Percentiles rank a stretch among this genome's conserved stretches.
Evolutionary conservation across 306 rosid genomes (phyloP).

Genomic region (Vicia sativa): DNA sequence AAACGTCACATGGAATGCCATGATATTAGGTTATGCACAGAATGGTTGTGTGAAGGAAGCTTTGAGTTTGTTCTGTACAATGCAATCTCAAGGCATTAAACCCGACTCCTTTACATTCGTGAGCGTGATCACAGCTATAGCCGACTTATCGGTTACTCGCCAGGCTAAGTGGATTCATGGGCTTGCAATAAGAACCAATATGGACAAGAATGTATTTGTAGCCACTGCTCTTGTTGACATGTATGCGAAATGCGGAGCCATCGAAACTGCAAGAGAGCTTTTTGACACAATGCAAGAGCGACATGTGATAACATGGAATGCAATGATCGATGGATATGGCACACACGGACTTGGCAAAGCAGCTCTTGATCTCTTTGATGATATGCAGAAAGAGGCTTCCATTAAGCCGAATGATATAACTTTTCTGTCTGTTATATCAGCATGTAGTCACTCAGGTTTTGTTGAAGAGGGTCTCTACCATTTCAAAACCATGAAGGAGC

Average conservation of each 20-base stretch:
- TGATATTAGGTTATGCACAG: slow-evolving; percentile 89
- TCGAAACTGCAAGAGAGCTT: slow-evolving; percentile 69
- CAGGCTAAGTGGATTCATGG: slow-evolving; percentile 98
- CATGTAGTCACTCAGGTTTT: slow-evolving; percentile 86
- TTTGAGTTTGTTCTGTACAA: slow-evolving; percentile 60
- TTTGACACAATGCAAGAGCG: slow-evolving; percentile 77
- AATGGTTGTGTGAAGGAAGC: slow-evolving; percentile 69
- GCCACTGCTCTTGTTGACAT: slow-evolving; percentile 83
- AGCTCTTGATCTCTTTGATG: slow-evolving; percentile 62
- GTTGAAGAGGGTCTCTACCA: slow-evolving; percentile 71
- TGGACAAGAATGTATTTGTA: slow-evolving; percentile 72
- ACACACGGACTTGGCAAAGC: slow-evolving; percentile 79
- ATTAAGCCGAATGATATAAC: slow-evolving; percentile 68
- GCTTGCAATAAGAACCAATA: slow-evolving; percentile 63
- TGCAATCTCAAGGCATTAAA: slow-evolving; percentile 62
- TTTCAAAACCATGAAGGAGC: slow-evolving; percentile 68
- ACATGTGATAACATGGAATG: slow-evolving; percentile 87
- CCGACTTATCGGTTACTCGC: slow-evolving; percentile 77
- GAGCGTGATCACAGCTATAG: slow-evolving; percentile 78
- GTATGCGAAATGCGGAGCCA: slow-evolving; percentile 80
- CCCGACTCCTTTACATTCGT: slow-evolving; percentile 89
- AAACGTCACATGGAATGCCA: slow-evolving; percentile 84
- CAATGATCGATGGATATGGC: slow-evolving; percentile 93
- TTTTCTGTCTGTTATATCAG: slow-evolving; percentile 76
- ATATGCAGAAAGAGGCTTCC: slow-evolving; percentile 59